phyloP scores from a whole-genome alignment of 805 yeast genomes.

The Wickerhamiella musiphila region DNA sequence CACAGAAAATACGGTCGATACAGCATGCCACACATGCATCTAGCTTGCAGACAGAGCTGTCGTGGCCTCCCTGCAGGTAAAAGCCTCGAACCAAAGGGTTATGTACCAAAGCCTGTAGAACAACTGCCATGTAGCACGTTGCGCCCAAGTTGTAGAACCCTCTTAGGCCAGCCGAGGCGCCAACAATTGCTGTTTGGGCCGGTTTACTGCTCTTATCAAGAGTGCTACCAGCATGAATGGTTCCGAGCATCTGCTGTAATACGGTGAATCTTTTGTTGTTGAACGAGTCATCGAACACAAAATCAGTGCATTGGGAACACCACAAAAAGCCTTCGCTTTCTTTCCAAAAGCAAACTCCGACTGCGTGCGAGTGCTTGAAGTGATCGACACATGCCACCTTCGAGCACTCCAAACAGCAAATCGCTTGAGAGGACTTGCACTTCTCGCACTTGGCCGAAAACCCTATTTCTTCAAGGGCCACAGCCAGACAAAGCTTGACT shows the following conservation, averaged over 20 bases:
- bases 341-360: constrained; percentile 1
- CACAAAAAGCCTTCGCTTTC: not conserved
- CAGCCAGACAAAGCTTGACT: not conserved
- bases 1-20: constrained; percentile 57
- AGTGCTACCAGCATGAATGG: too few species aligned
- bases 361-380: not conserved
- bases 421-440: not conserved
- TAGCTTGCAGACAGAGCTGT: constrained; percentile 29
- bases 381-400: constrained; percentile 1
- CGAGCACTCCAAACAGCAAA: constrained; percentile 1
- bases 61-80: constrained; percentile 60
- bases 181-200: too few species aligned
- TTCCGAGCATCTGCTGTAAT: not conserved
- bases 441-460: not conserved
- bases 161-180: too few species aligned
- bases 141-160: constrained; percentile 93
- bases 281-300: not conserved
- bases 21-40: constrained; percentile 64
- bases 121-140: constrained; percentile 89
- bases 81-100: constrained; percentile 73
- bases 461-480: not conserved
- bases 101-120: constrained; percentile 77
- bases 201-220: too few species aligned
- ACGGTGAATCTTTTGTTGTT: not conserved
- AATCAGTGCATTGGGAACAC: not conserved